A percentile compares a stretch with the other conserved stretches of the same genome.
Conservation (phyloP, 257 asterid species). For the Penstemon davidsonii region DNA sequence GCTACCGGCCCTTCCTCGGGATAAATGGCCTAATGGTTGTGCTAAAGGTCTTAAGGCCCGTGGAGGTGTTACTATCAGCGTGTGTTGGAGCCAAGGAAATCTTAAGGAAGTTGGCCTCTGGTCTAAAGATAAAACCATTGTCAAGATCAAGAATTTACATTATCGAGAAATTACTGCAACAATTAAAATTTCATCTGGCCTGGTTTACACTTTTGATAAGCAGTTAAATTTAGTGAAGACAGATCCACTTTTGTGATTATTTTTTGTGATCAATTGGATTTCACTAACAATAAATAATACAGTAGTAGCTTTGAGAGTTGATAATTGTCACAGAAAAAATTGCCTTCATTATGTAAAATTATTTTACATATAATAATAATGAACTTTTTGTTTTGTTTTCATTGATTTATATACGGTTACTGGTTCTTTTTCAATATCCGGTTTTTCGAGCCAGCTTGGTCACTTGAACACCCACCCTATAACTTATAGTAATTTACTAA, state of each 20-base stretch:
- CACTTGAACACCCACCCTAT: no score
- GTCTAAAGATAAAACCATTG: conserved; percentile 38
- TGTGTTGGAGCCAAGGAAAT: conserved; percentile 71
- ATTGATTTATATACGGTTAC: no score
- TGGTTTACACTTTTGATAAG: conserved; percentile 58
- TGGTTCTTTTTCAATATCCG: no score
- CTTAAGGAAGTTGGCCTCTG: conserved; percentile 63
- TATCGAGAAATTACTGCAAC: conserved; percentile 43
- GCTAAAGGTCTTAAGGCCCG: conserved; percentile 66
- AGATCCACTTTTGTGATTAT: conserved; percentile 15
- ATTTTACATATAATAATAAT: no score
- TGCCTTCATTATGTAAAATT: conserved; percentile 10
- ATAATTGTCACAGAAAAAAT: background rate
- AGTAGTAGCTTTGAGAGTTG: background rate
- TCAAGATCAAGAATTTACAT: conserved; percentile 50
- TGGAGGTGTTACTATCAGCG: conserved; percentile 56
- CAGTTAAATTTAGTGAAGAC: conserved; percentile 50
- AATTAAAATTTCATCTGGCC: conserved; percentile 39
- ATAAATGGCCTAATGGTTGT: conserved; percentile 66
- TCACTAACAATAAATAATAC: background rate
- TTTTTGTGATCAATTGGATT: background rate
- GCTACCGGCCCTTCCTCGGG: conserved; percentile 76
- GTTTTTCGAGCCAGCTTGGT: no score
- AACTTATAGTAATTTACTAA: no score
- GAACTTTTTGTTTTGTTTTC: no score